These are phyloP conservation scores for Bolboschoenus planiculmis DNA, from an alignment of 176 grass and related monocot species.

Conservation along the genomic window DNA sequence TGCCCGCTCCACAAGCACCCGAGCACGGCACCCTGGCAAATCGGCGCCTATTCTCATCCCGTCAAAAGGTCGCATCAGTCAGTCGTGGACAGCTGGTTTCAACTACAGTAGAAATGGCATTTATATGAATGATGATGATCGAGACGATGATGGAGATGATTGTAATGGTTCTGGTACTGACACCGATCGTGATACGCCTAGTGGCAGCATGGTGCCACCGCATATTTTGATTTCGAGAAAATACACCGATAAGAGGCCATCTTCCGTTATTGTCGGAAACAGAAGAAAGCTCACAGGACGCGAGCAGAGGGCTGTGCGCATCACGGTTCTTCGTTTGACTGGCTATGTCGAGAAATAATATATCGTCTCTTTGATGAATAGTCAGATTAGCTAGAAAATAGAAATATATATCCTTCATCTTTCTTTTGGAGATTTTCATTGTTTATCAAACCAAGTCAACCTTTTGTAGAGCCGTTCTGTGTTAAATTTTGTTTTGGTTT, in stretches of 20 bases:
- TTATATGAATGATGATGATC: neutral
- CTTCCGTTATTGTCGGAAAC: constrained; percentile 60
- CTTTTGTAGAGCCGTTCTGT: neutral
- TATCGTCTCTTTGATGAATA: neutral
- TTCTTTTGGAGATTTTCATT: neutral
- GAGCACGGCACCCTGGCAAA: neutral
- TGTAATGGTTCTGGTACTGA: neutral
- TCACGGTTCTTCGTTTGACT: constrained; percentile 60
- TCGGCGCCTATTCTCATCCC: constrained; percentile 34
- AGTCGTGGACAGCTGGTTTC: constrained; percentile 33
- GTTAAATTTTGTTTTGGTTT: neutral
- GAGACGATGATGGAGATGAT: neutral
- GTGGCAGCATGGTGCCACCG: constrained; percentile 22
- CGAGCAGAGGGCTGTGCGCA: constrained; percentile 55
- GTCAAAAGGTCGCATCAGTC: constrained; percentile 29
- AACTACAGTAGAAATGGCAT: neutral
- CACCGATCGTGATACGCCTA: neutral
- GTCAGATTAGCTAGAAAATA: neutral
- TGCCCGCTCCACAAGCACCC: neutral
- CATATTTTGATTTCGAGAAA: constrained; percentile 31
- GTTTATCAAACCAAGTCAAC: neutral
- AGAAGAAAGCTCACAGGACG: constrained; percentile 86
- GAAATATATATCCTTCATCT: neutral
- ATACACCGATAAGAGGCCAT: constrained; percentile 21
- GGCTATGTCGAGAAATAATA: constrained; percentile 71